A percentile compares a stretch with the other conserved stretches of the same genome.
Conservation (phyloP, 306 rosid genomes). For the Fagus sylvatica region DNA sequence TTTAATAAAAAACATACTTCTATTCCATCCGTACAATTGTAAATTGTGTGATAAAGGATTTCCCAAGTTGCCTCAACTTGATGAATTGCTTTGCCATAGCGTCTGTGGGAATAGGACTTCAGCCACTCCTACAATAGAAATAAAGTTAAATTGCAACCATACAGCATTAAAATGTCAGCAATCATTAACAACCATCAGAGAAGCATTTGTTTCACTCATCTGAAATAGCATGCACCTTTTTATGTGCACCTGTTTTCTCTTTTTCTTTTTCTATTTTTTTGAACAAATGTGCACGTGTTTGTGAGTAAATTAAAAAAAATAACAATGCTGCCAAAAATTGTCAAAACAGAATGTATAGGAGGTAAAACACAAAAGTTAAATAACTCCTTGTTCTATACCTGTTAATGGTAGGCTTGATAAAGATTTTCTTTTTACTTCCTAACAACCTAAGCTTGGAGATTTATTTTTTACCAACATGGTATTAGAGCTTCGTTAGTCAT, state of each 20-base stretch:
- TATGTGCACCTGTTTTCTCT: too few species aligned
- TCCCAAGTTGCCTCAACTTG: slow-evolving; percentile 85
- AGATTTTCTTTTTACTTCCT: neutral
- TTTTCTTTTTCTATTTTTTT: too few species aligned
- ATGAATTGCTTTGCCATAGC: slow-evolving; percentile 74
- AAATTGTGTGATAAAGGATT: slow-evolving; percentile 83
- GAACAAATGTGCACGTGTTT: too few species aligned
- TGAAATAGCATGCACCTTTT: neutral
- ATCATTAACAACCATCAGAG: neutral
- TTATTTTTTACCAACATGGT: neutral
- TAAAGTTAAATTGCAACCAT: slow-evolving; percentile 14
- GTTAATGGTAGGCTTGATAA: neutral
- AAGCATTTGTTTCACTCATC: neutral
- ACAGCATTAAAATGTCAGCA: neutral
- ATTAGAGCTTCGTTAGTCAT: neutral
- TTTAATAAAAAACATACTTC: slow-evolving; percentile 57
- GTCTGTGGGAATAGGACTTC: slow-evolving; percentile 67
- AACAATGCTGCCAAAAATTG: neutral
- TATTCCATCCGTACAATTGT: slow-evolving; percentile 84
- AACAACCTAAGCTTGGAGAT: neutral
- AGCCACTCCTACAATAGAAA: slow-evolving; percentile 70
- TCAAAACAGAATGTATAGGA: neutral
- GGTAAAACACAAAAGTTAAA: neutral
- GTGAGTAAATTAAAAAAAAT: neutral
- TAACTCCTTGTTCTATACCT: neutral